These are phyloP conservation scores for Penicillium sp. DNA, from an alignment of 2,329 filamentous ascomycete species.

Conservation along the genomic window DNA sequence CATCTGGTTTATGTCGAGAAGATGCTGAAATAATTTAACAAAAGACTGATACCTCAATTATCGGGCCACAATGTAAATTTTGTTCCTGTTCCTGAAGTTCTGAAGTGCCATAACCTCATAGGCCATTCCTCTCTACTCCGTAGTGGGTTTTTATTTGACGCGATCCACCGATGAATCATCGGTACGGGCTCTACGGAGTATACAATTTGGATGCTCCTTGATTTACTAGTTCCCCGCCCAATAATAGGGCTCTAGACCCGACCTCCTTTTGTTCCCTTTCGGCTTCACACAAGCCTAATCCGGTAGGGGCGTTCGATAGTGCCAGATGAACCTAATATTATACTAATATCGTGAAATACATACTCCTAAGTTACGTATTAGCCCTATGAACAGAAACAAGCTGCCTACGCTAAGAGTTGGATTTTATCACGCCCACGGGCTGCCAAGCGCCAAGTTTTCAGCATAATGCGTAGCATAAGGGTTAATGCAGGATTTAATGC, in stretches of 20 bases:
- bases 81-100: no score
- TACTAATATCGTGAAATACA: no score
- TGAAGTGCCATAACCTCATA: no score
- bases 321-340: not conserved
- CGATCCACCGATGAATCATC: not conserved
- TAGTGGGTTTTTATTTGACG: not conserved
- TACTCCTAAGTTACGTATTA: not conserved
- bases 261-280: not conserved
- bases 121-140: not conserved
- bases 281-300: not conserved
- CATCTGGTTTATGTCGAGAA: constrained; percentile 1
- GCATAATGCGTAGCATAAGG: not conserved
- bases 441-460: not conserved
- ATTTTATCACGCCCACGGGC: no score
- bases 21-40: not conserved
- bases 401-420: not conserved
- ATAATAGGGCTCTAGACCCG: not conserved
- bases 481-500: not conserved
- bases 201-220: no score
- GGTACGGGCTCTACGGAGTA: no score
- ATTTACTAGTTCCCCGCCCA: not conserved
- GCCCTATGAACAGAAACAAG: not conserved
- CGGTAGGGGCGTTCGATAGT: not conserved
- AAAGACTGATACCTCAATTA: not conserved
- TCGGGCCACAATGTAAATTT: not conserved